Evolutionary conservation across 352 stramenopile genomes (phyloP), one percentile per base, ranked within the genome.

Genomic region (Globisporangium viniferum): DNA sequence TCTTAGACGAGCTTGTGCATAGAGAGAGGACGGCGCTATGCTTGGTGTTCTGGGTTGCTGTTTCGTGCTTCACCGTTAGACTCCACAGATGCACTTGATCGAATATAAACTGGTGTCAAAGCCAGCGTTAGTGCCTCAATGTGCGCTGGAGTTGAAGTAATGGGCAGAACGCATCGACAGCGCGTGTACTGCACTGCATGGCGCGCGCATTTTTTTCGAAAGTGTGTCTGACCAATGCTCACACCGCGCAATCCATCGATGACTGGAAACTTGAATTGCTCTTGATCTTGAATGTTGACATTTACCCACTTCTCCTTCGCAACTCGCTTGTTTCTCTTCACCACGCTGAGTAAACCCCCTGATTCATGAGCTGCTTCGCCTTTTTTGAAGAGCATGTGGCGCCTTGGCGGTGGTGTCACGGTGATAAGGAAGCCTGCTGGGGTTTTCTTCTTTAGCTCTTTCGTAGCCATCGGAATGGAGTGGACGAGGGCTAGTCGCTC

Each of bases 151-250:
- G 80, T 86, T 7, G 77, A 80, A 5, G 84, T 69, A 22, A 90
- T 71, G 0, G 81, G 79, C 55, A 93, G 68, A 14, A 91, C 76
- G 53, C 85, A 93, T 14, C 82, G 77, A 31, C 85, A 93, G 55
- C 79, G 72, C 15, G 79, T 88, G 66, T 84, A 90, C 2, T 82
- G 69, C 22, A 73, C 48, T n/a, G 76, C 69, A 61, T 93, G 82
- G 7, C 80, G 74, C 29, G 33, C 41, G 44, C 85, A 93, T 39
- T 90, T 87, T 57, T 87, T 88, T 4, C 82, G 80, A 51, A 84
- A 90, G 12, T 74, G 36, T 10, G 67, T 66, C 18, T 79, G 76
- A n/a, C 82, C 82, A 58, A 90, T 78, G 56, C 62, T 88, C n/a
- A 78, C 62, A 12, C 82, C 82, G 4, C 79, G 79, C n/a, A 84